Percentiles rank a stretch among this genome's conserved stretches.
Conservation (phyloP, 345 rosid species). For the Boechera retrofracta region DNA sequence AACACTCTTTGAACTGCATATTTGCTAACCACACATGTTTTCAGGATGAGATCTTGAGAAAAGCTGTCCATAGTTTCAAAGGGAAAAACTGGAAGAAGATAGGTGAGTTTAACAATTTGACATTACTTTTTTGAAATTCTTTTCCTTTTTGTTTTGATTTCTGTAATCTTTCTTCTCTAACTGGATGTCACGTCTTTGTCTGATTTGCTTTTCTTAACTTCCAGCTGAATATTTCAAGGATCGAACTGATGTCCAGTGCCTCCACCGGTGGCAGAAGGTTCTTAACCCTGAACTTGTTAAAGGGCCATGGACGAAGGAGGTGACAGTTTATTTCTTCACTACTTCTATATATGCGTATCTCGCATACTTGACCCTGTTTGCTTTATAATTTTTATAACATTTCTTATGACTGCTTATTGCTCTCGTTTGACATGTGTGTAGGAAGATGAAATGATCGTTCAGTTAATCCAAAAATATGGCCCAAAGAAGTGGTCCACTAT, state of each 20-base stretch:
- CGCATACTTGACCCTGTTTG: conserved; percentile 8
- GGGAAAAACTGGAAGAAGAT: conserved; percentile 99
- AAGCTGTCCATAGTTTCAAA: conserved; percentile 93
- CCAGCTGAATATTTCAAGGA: conserved; percentile 99
- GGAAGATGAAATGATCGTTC: conserved; percentile 91
- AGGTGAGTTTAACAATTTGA: conserved; percentile 51
- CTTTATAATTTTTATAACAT: neutral
- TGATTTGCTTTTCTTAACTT: conserved; percentile 44
- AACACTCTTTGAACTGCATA: conserved; percentile 2
- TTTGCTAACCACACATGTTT: conserved; percentile 27
- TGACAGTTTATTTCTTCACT: conserved; percentile 39
- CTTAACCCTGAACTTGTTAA: conserved; percentile 97
- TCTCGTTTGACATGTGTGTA: conserved; percentile 45
- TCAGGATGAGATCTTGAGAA: conserved; percentile 91
- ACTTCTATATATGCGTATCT: conserved; percentile 12
- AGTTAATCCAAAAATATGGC: conserved; percentile 80
- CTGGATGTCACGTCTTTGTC: conserved; percentile 38
- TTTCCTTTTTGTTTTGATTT: neutral
- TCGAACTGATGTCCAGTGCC: conserved; percentile 98
- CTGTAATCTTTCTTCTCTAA: neutral
- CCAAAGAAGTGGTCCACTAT: conserved; percentile 99
- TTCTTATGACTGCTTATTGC: conserved; percentile 15
- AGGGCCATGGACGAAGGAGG: conserved; percentile 99
- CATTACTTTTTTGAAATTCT: neutral
- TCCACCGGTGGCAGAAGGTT: conserved; percentile 99